phyloP scores from a whole-genome alignment of 2,329 filamentous ascomycete genomes.

The Niveomyces coronatus region DNA sequence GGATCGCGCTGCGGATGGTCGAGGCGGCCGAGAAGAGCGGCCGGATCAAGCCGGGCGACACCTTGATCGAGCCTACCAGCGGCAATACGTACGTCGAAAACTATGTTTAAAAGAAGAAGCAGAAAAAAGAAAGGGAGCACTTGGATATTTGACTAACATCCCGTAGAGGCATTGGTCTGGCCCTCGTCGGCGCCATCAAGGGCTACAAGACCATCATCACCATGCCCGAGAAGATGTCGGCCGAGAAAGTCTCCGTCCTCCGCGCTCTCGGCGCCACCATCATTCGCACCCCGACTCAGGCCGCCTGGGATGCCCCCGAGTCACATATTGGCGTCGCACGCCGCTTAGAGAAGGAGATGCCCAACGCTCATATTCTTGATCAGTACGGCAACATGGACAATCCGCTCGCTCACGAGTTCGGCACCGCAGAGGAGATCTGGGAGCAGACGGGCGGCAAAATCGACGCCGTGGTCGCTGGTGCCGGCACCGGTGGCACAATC shows the following conservation, averaged over 20 bases:
- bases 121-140: not conserved
- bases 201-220: constrained; percentile 99
- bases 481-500: constrained; percentile 91
- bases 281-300: constrained; percentile 92
- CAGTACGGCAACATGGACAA: constrained; percentile 92
- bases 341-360: constrained; percentile 86
- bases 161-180: constrained; percentile 71
- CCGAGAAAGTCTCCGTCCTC: constrained; percentile 92
- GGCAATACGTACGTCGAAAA: constrained; percentile 62
- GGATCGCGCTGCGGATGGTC: constrained; percentile 94
- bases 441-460: constrained; percentile 76
- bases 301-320: constrained; percentile 88
- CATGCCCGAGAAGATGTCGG: constrained; percentile 97
- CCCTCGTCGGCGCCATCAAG: constrained; percentile 89
- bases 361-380: constrained; percentile 93
- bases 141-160: constrained; percentile 21
- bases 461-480: constrained; percentile 77
- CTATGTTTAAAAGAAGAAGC: not conserved
- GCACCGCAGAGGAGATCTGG: constrained; percentile 96
- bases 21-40: constrained; percentile 87
- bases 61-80: constrained; percentile 93
- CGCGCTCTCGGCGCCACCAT: constrained; percentile 93
- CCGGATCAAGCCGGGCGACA: constrained; percentile 93
- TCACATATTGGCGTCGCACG: constrained; percentile 93
- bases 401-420: constrained; percentile 83